phyloP scores from a whole-genome alignment of 768 basidiomycete genomes.

The Steccherinum ochraceum region DNA sequence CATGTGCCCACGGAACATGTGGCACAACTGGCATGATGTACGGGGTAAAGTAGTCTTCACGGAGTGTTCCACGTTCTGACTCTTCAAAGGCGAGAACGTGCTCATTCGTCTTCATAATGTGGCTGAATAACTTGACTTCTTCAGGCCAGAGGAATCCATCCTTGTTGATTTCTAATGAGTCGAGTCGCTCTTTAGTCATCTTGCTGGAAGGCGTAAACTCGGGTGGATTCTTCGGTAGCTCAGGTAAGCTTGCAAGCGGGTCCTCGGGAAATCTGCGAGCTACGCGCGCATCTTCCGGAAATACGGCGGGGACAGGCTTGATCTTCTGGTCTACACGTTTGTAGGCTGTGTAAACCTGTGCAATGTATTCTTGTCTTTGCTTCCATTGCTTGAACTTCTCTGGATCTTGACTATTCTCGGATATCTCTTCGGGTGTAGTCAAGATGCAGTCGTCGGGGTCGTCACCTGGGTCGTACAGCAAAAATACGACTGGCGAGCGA shows the following conservation, averaged over 20 bases:
- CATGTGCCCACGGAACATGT: conserved; percentile 30
- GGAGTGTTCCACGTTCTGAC: conserved; percentile 15
- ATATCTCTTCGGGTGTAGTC: too few species aligned
- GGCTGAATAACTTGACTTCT: conserved; percentile 19
- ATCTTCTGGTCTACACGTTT: conserved; percentile 26
- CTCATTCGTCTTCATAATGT: conserved; percentile 12
- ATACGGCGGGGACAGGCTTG: conserved; percentile 23
- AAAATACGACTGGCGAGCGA: too few species aligned
- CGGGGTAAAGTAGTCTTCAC: conserved; percentile 18
- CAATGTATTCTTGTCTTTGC: too few species aligned
- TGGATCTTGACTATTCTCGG: too few species aligned
- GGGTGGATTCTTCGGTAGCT: conserved; percentile 24
- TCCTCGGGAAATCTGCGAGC: conserved; percentile 25
- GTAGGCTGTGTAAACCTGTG: conserved; percentile 14
- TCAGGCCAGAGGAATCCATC: conserved; percentile 23
- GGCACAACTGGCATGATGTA: conserved; percentile 25
- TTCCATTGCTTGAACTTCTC: too few species aligned
- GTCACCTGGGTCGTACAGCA: too few species aligned
- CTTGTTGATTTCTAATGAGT: conserved; percentile 18
- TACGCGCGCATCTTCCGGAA: conserved; percentile 28
- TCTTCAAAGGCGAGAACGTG: conserved; percentile 17
- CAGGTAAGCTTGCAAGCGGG: conserved; percentile 24
- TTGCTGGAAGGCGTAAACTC: conserved; percentile 21
- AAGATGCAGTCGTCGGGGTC: too few species aligned
- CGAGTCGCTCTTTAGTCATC: conserved; percentile 18